A percentile compares a stretch with the other conserved stretches of the same genome.
Evolutionary conservation across 2,329 filamentous ascomycete species (phyloP).

Genomic region (Colletotrichum falcatum): DNA sequence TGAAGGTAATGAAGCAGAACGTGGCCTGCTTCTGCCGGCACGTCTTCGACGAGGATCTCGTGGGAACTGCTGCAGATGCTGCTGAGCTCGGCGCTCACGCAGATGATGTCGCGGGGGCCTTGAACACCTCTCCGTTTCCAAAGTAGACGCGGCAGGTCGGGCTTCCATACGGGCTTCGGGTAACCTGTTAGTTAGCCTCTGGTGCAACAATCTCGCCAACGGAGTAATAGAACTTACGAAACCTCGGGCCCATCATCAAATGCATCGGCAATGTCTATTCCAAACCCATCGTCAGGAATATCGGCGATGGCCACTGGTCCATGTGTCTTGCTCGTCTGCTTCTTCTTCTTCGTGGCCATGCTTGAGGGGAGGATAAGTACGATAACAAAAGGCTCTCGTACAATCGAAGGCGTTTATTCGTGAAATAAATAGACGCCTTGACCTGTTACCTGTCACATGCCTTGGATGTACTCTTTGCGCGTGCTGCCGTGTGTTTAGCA

Average conservation of each 20-base stretch:
- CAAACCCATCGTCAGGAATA: too few species aligned
- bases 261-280: too few species aligned
- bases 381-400: neutral
- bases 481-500: too few species aligned
- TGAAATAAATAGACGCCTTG: neutral
- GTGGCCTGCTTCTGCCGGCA: conserved; percentile 14
- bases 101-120: conserved; percentile 7
- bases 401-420: neutral
- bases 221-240: conserved; percentile 1
- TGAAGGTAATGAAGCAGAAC: conserved; percentile 17
- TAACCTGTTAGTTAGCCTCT: neutral
- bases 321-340: neutral
- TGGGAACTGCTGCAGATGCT: neutral
- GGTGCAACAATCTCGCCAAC: neutral
- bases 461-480: neutral
- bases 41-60: neutral
- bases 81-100: neutral
- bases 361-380: neutral
- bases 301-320: neutral
- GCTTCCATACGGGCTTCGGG: conserved; percentile 20
- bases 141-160: conserved; percentile 6
- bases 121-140: neutral
- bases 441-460: neutral
- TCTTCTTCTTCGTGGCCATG: neutral
- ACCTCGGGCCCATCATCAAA: neutral